Evolutionary conservation across 2,329 filamentous ascomycete genomes (phyloP), one percentile per base, ranked within the genome.

Genomic region (Cryphonectria parasitica): DNA sequence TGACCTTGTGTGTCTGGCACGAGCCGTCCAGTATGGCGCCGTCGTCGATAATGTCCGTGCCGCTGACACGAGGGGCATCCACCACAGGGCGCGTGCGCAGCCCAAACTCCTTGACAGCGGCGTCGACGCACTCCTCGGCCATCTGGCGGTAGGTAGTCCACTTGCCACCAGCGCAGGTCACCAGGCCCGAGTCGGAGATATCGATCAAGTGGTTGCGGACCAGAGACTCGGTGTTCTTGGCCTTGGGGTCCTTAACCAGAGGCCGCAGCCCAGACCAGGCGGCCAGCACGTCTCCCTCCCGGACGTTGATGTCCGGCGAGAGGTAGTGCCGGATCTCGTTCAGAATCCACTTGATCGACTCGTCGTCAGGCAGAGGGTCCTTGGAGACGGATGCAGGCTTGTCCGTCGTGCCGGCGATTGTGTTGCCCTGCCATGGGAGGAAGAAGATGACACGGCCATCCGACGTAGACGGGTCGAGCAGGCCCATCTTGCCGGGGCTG

Each of bases 141-240:
- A 96, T 96, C 78, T 95, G 91, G 69, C 92, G 91, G 82, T 95
- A 96, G 15, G 92, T 96, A 7, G 92, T 96, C 92, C 92, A 95
- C 82, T 95, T 96, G 73, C 92, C 92, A 75, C 92, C 92, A 45
- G 92, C 92, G 79, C 92, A 94, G 66, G 92, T 95, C 75, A 96
- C 83, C 22, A 96, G 86, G 19, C 92, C 92, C 1, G 92, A 92
- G 7, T 88, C 81, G 28, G 92, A 95, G 58, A 92, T 87, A 66
- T 91, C 91, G 75, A 95, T 88, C 66, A 96, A 86, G 78, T 96
- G 92, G 81, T 91, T 95, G 74, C 92, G 91, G 71, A 96, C 92
- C 65, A 95, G 89, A 66, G 92, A 93, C 79, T 95, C 91, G 28
- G 93, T 95, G 78, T 93, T 94, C 81, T 90, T 90, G 73, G 92